Base-by-base conservation (phyloP, 2,329 filamentous ascomycete species). In the Paraphoma chrysanthemicola region DNA sequence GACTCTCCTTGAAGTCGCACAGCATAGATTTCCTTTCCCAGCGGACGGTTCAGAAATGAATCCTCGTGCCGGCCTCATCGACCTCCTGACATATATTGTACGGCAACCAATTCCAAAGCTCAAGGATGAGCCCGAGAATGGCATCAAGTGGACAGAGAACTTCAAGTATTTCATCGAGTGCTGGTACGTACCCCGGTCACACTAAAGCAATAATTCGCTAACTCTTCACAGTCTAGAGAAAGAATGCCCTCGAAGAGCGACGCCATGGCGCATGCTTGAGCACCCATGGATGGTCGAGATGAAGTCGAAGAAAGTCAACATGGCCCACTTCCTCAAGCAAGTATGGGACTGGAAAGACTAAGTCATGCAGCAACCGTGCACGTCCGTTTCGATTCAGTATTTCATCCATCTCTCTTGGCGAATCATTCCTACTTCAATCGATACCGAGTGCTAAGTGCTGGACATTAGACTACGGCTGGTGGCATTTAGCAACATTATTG, bases 101-200 rank as follows among this genome's bases (percentile, higher is more conserved):
- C 89, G 92, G 65, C 95, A 99, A 76, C 90, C 92, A 3, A 96
- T 98, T 57, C 95, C 95, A 2, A 96, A 93, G 76, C 82, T 99
- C 62, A 98, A 97, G 78, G 95, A 99, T 67, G 95, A 99, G 78
- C 91, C 92, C 0, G 88, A 92, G 31, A 91, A 90, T 66, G 89
- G 89, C 56, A 96, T 99, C 66, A 90, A 89, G 73, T 99, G 95
- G 95, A 96, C 91, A 67, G 91, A 96, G 68, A 96, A 91, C 73
- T 98, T 99, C 80, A 99, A 99, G 78, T 97, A 97, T 77, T 99
- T 99, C 70, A 97, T 99, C 69, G 93, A 97, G 80, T 97, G 93
- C 86, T 98, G 95, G 94, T 98, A 86, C 75, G 92, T 88, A 53
- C 16, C 44, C 29, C 5, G 23, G 23, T 23, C 23, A 23, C 23